A percentile compares a stretch with the other conserved stretches of the same genome.
These are phyloP conservation scores for Euryodendron excelsum DNA, from an alignment of 148 eudicot species.

Conservation along the genomic window DNA sequence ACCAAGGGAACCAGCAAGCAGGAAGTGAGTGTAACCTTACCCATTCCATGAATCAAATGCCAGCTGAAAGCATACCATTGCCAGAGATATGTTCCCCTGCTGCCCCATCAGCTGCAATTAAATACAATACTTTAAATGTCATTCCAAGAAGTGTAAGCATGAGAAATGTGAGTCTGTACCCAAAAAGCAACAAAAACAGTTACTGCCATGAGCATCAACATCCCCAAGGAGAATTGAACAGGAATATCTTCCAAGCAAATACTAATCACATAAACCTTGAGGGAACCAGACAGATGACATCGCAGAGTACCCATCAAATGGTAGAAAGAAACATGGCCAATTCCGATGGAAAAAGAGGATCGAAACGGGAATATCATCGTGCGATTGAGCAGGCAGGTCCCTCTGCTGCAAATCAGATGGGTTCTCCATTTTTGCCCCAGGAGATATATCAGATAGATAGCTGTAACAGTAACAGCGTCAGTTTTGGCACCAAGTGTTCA, in stretches of 20 bases:
- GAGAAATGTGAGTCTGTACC: slow-evolving; percentile 9
- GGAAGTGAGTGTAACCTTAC: slow-evolving; percentile 11
- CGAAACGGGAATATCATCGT: slow-evolving; percentile 27
- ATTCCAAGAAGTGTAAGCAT: slow-evolving; percentile 32
- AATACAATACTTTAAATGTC: slow-evolving; percentile 32
- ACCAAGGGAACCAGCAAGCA: slow-evolving; percentile 19
- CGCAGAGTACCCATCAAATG: slow-evolving; percentile 24
- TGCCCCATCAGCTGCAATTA: slow-evolving; percentile 20
- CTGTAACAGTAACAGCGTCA: slow-evolving; percentile 11
- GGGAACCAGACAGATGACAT: slow-evolving; percentile 9
- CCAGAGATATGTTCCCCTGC: slow-evolving; percentile 9
- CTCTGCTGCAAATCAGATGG: slow-evolving; percentile 8
- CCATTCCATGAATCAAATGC: slow-evolving; percentile 15
- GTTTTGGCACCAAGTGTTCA: slow-evolving; percentile 15
- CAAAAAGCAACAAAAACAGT: slow-evolving; percentile 3
- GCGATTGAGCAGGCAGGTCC: slow-evolving; percentile 14
- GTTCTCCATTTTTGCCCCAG: slow-evolving; percentile 26
- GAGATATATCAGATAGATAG: slow-evolving; percentile 12
- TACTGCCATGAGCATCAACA: slow-evolving; percentile 18
- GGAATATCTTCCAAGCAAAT: slow-evolving; percentile 19
- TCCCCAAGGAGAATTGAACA: slow-evolving; percentile 18
- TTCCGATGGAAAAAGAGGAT: slow-evolving; percentile 34
- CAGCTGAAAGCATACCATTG: slow-evolving; percentile 11
- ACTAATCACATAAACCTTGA: slow-evolving; percentile 12
- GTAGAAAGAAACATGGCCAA: slow-evolving; percentile 16